Conservation (phyloP, 2,329 filamentous ascomycete genomes). For the Leptosphaerulina australis region DNA sequence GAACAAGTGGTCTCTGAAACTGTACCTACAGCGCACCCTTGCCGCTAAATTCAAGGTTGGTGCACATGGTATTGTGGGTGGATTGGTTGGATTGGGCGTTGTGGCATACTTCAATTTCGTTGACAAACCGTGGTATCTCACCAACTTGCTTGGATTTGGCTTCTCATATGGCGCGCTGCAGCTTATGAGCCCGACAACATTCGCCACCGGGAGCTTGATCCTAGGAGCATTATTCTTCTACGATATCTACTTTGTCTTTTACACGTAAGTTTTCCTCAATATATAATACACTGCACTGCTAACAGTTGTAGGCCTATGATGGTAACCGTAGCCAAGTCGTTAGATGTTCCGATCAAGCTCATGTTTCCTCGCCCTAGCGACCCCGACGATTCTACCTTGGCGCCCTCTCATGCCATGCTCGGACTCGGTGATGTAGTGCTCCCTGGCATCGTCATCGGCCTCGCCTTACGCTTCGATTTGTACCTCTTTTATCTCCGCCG, state of each 20-base stretch:
- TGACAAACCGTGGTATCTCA: conserved; percentile 70
- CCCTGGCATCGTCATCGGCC: conserved; percentile 85
- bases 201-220: conserved; percentile 78
- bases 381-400: conserved; percentile 51
- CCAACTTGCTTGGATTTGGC: conserved; percentile 84
- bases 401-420: conserved; percentile 70
- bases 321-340: conserved; percentile 82
- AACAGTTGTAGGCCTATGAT: conserved; percentile 68
- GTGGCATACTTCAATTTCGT: conserved; percentile 69
- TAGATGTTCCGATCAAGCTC: conserved; percentile 93
- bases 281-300: background rate
- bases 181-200: conserved; percentile 86
- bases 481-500: conserved; percentile 80
- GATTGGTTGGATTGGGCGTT: conserved; percentile 61
- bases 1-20: conserved; percentile 58
- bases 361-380: conserved; percentile 72
- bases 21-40: conserved; percentile 60
- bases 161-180: conserved; percentile 85
- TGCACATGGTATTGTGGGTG: conserved; percentile 61
- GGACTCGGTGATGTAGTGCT: conserved; percentile 94
- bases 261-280: conserved; percentile 63
- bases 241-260: conserved; percentile 92
- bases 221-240: conserved; percentile 86
- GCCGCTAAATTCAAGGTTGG: conserved; percentile 60
- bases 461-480: conserved; percentile 89